Conservation (phyloP, 2,329 filamentous ascomycete species). For the Hortaea werneckii region DNA sequence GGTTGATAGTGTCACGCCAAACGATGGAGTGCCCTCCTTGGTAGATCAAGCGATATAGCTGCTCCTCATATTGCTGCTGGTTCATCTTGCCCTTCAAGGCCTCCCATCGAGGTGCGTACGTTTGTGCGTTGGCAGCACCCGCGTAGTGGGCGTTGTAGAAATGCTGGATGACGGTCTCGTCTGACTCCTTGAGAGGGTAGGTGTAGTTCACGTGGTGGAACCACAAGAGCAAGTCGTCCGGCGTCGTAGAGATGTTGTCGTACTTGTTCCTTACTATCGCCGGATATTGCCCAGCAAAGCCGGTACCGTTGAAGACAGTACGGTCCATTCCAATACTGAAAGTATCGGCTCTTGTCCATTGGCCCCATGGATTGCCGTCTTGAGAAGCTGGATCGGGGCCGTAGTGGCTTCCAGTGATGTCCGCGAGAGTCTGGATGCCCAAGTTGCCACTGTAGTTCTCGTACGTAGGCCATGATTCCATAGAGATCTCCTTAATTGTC, state of each 20-base stretch:
- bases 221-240: conserved; percentile 57
- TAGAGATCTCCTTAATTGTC: conserved; percentile 51
- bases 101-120: conserved; percentile 46
- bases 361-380: conserved; percentile 59
- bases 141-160: conserved; percentile 55
- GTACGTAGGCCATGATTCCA: conserved; percentile 61
- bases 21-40: conserved; percentile 61
- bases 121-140: conserved; percentile 51
- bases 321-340: conserved; percentile 59
- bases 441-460: conserved; percentile 63
- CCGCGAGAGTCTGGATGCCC: conserved; percentile 57
- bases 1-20: conserved; percentile 58
- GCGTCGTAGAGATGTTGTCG: conserved; percentile 53
- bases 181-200: conserved; percentile 45
- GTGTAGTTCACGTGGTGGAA: conserved; percentile 66
- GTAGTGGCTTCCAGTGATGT: conserved; percentile 57
- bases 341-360: conserved; percentile 58
- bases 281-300: conserved; percentile 57
- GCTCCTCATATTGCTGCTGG: conserved; percentile 47
- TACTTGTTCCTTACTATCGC: conserved; percentile 47
- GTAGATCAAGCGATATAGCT: conserved; percentile 49
- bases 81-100: conserved; percentile 49
- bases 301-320: conserved; percentile 57
- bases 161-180: conserved; percentile 58
- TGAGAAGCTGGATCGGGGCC: conserved; percentile 58